Conservation (phyloP, 768 basidiomycete genomes). For the Tylopilus intermedius region DNA sequence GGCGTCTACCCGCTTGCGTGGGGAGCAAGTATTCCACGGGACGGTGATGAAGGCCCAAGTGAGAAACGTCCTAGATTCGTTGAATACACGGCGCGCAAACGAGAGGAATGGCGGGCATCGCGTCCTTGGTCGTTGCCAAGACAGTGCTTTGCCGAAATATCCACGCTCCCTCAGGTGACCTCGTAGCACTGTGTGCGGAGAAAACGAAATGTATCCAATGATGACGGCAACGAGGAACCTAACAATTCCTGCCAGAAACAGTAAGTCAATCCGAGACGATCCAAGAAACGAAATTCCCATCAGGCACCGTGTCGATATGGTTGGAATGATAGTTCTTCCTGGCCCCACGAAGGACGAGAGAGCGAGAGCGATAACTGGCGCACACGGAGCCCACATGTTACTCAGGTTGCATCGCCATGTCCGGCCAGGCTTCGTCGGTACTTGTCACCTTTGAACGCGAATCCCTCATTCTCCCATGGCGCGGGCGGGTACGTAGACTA, state of each 20-base stretch:
- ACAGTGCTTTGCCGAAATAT: neutral
- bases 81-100: neutral
- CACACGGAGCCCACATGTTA: neutral
- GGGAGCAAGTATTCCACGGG: neutral
- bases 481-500: slow-evolving; percentile 4
- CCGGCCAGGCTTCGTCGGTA: slow-evolving; percentile 1
- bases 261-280: slow-evolving; percentile 7
- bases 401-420: neutral
- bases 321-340: neutral
- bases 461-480: neutral
- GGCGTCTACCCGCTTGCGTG: neutral
- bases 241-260: slow-evolving; percentile 8
- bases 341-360: slow-evolving; percentile 3
- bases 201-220: neutral
- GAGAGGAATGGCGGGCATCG: neutral
- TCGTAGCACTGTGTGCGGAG: too few relatives aligned
- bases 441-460: neutral
- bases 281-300: neutral
- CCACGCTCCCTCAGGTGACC: neutral
- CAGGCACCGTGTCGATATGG: neutral
- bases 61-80: neutral
- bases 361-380: slow-evolving; percentile 14
- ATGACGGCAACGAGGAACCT: neutral
- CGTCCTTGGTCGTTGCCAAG: neutral
- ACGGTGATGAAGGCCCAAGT: neutral